A percentile compares a stretch with the other conserved stretches of the same genome.
These are phyloP conservation scores for Echinosophora koreensis DNA, from an alignment of 306 rosid species.

Conservation along the genomic window DNA sequence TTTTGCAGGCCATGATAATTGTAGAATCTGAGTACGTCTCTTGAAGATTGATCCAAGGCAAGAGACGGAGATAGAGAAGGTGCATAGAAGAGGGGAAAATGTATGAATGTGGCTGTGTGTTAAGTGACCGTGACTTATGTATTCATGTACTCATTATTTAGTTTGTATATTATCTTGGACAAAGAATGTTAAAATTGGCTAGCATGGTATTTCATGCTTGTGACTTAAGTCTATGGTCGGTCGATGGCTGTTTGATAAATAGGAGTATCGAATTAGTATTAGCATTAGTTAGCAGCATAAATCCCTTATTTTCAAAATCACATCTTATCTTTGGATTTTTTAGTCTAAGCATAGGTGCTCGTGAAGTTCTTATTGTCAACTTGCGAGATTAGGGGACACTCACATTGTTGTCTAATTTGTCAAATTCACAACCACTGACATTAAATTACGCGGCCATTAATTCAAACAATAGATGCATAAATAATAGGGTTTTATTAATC, in stretches of 20 bases:
- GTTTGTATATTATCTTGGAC: constrained; percentile 37
- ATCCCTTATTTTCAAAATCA: not conserved
- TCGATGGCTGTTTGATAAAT: not conserved
- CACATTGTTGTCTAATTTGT: not conserved
- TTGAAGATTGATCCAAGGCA: constrained; percentile 1
- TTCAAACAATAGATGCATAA: no score
- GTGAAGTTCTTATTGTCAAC: no score
- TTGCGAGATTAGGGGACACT: no score
- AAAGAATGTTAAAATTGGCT: not conserved
- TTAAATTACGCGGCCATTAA: no score
- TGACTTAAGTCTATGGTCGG: constrained; percentile 2
- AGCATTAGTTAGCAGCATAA: not conserved
- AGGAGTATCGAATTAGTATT: not conserved
- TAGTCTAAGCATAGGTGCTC: no score
- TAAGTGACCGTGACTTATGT: not conserved
- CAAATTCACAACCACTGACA: not conserved
- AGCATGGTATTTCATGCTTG: constrained; percentile 46
- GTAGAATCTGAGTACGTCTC: constrained; percentile 40
- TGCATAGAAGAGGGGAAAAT: not conserved
- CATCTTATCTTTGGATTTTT: no score
- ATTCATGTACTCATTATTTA: constrained; percentile 23
- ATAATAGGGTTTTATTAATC: no score
- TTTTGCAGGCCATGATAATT: constrained; percentile 50
- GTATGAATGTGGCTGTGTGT: not conserved
- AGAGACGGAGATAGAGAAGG: not conserved